These are phyloP conservation scores for Diplosphaera chodatii DNA, from an alignment of 139 green algal genomes.

Conservation along the genomic window DNA sequence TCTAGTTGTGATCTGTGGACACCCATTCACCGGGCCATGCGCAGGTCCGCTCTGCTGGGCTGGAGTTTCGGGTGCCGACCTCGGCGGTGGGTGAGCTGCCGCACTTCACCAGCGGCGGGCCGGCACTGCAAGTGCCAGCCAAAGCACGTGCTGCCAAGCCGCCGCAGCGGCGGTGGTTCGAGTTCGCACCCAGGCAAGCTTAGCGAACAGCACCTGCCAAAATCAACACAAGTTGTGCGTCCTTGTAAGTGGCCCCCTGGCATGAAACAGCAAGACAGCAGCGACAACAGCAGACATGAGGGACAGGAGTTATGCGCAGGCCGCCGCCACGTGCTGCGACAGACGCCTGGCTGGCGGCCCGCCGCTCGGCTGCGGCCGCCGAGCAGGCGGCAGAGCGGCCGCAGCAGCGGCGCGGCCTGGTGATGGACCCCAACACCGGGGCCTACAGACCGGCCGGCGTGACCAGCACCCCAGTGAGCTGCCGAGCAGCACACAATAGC, in stretches of 20 bases:
- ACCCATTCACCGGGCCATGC: background rate
- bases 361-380: background rate
- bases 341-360: slow-evolving; percentile 36
- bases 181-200: slow-evolving; percentile 6
- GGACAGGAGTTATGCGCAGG: background rate
- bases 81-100: slow-evolving; percentile 22
- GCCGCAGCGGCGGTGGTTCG: slow-evolving; percentile 1
- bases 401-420: slow-evolving; percentile 17
- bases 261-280: too few species aligned
- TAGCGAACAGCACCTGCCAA: too few species aligned
- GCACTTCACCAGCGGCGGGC: slow-evolving; percentile 4
- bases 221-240: too few species aligned
- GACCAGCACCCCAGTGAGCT: background rate
- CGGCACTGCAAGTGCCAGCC: background rate
- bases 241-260: too few species aligned
- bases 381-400: background rate
- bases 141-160: background rate
- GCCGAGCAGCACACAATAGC: too few species aligned
- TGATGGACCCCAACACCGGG: slow-evolving; percentile 77
- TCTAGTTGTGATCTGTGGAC: too few species aligned
- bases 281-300: background rate
- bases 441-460: slow-evolving; percentile 25
- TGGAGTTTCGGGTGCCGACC: slow-evolving; percentile 39
- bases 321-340: slow-evolving; percentile 26
- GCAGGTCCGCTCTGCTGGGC: slow-evolving; percentile 38